Conservation (phyloP, 2,329 filamentous ascomycete species). For the Claviceps sorghi region DNA sequence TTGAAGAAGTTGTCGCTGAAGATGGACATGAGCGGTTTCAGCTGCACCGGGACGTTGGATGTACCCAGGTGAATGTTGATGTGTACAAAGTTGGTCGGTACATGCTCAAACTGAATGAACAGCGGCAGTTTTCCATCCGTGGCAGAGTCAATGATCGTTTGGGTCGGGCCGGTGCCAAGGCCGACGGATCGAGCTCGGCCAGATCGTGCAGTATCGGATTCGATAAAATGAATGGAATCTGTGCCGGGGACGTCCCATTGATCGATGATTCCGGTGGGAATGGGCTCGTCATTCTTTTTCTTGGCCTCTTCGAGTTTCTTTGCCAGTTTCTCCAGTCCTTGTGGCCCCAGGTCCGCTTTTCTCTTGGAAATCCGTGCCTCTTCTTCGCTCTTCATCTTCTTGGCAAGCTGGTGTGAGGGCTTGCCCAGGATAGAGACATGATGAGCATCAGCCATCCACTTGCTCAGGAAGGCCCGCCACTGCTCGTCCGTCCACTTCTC, state of each 20-base stretch:
- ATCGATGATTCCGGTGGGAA: conserved; percentile 69
- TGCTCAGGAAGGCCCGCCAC: conserved; percentile 69
- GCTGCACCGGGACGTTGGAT: conserved; percentile 57
- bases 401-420: conserved; percentile 65
- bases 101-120: conserved; percentile 95
- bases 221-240: conserved; percentile 89
- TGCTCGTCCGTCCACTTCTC: conserved; percentile 68
- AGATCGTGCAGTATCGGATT: conserved; percentile 69
- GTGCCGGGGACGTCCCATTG: conserved; percentile 70
- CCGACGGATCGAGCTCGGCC: conserved; percentile 64
- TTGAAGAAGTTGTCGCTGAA: conserved; percentile 93
- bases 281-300: conserved; percentile 72
- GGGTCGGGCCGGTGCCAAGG: conserved; percentile 50
- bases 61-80: conserved; percentile 72
- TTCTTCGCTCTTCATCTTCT: conserved; percentile 70
- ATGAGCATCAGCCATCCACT: conserved; percentile 72
- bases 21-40: conserved; percentile 70
- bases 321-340: conserved; percentile 61
- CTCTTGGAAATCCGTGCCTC: conserved; percentile 63
- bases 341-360: conserved; percentile 64
- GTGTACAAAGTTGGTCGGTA: conserved; percentile 83
- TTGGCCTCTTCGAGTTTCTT: conserved; percentile 72
- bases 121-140: conserved; percentile 49
- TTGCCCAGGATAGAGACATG: conserved; percentile 82
- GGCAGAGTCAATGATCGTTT: conserved; percentile 60